Evolutionary conservation across 257 asterid genomes (phyloP).

Genomic region (Primulina eburnea): DNA sequence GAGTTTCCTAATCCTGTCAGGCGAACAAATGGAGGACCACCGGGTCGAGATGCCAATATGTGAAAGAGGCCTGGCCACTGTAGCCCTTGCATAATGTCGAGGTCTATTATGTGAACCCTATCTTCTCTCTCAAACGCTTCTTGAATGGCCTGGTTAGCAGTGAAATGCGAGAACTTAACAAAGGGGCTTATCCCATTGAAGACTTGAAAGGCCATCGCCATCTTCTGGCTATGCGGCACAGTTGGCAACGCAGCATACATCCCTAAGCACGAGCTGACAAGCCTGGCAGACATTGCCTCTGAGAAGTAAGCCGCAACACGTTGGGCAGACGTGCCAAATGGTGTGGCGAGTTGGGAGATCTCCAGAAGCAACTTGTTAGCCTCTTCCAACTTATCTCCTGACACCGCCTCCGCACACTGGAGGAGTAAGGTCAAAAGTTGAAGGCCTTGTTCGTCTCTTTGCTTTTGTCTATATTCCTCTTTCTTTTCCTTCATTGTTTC

Average conservation of each 20-base stretch:
- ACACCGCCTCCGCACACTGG: conserved; percentile 90
- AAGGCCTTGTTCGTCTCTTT: conserved; percentile 82
- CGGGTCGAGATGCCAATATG: conserved; percentile 81
- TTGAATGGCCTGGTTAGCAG: conserved; percentile 95
- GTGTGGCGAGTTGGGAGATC: conserved; percentile 85
- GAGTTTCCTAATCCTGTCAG: conserved; percentile 90
- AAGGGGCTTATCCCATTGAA: conserved; percentile 96
- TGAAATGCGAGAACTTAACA: conserved; percentile 89
- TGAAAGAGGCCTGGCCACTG: conserved; percentile 99
- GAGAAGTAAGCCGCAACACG: conserved; percentile 99
- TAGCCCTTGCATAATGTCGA: conserved; percentile 94
- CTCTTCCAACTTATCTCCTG: conserved; percentile 72
- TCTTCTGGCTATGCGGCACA: conserved; percentile 64
- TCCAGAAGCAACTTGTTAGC: conserved; percentile 77
- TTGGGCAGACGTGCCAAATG: conserved; percentile 94
- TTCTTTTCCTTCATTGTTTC: conserved; percentile 39
- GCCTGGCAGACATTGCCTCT: conserved; percentile 89
- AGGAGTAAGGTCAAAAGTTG: conserved; percentile 73
- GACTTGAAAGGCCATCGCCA: conserved; percentile 85
- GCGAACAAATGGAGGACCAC: conserved; percentile 91
- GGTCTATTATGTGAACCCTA: conserved; percentile 90
- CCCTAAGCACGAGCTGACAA: conserved; percentile 84
- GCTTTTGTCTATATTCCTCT: conserved; percentile 53
- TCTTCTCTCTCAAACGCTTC: conserved; percentile 95
- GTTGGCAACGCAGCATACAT: conserved; percentile 71